These are phyloP conservation scores for Caloboletus firmus DNA, from an alignment of 1,284 basidiomycete genomes.

Conservation along the genomic window DNA sequence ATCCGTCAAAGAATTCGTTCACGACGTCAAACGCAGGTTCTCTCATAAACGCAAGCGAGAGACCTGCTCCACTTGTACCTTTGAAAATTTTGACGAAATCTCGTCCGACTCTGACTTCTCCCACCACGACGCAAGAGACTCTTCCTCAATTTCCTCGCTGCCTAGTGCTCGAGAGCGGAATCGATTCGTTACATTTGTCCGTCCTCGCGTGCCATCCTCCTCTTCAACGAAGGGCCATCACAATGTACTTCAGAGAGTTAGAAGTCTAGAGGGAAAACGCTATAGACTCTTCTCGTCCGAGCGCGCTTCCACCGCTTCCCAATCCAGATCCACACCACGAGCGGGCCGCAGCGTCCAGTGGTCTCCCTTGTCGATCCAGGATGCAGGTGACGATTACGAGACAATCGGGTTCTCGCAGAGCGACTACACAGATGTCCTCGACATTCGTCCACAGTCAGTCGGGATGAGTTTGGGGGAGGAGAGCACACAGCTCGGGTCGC, in stretches of 20 bases:
- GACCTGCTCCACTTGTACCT: constrained; percentile 13
- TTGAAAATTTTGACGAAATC: constrained; percentile 11
- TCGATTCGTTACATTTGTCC: constrained; percentile 17
- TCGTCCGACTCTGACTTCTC: constrained; percentile 14
- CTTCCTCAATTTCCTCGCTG: constrained; percentile 15
- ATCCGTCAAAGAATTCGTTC: constrained; percentile 31
- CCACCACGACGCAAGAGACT: constrained; percentile 3
- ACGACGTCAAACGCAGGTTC: constrained; percentile 36
- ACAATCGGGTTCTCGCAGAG: neutral
- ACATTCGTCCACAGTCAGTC: constrained; percentile 18
- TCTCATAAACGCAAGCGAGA: constrained; percentile 30
- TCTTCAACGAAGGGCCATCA: constrained; percentile 3
- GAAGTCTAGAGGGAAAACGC: constrained; percentile 10
- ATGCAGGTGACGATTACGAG: neutral
- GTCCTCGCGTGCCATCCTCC: constrained; percentile 13
- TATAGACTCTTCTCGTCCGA: constrained; percentile 17
- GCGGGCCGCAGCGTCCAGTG: neutral
- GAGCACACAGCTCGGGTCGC: neutral
- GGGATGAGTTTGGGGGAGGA: neutral
- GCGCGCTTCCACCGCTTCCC: neutral
- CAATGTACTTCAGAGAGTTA: constrained; percentile 12
- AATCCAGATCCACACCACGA: neutral
- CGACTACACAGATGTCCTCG: constrained; percentile 23
- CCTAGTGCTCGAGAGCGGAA: constrained; percentile 5
- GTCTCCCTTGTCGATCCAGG: neutral